Evolutionary conservation across 2,329 filamentous ascomycete genomes (phyloP).

Genomic region (Fusarium camptoceras): DNA sequence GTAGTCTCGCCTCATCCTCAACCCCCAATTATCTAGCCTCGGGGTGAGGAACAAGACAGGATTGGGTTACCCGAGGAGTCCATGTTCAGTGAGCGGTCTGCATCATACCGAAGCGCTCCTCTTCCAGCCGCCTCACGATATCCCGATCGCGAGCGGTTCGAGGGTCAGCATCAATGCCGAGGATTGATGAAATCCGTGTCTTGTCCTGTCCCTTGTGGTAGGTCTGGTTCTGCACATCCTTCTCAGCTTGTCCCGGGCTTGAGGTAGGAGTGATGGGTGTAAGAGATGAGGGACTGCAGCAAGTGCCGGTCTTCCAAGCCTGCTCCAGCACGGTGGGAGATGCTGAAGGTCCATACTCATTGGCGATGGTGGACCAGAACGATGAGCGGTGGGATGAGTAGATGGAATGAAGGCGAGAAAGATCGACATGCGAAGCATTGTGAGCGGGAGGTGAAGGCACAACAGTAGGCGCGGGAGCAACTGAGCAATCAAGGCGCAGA

Average conservation of each 20-base stretch:
- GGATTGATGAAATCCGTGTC: conserved; percentile 72
- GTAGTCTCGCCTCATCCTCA: conserved; percentile 23
- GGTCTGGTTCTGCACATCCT: conserved; percentile 52
- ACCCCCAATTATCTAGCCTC: conserved; percentile 20
- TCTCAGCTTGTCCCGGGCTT: conserved; percentile 61
- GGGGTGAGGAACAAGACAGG: conserved; percentile 17
- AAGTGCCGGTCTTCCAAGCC: conserved; percentile 69
- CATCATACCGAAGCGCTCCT: conserved; percentile 57
- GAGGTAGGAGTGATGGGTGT: conserved; percentile 66
- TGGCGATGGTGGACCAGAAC: conserved; percentile 79
- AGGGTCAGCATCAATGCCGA: conserved; percentile 70
- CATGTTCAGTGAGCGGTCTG: conserved; percentile 42
- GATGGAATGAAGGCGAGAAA: conserved; percentile 74
- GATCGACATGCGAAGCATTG: conserved; percentile 65
- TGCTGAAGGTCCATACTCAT: conserved; percentile 75
- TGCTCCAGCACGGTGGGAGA: conserved; percentile 75
- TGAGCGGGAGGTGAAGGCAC: conserved; percentile 50
- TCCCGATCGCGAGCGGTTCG: conserved; percentile 68
- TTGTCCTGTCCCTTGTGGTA: conserved; percentile 59
- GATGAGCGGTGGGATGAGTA: conserved; percentile 76
- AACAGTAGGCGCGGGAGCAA: conserved; percentile 55
- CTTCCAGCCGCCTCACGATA: conserved; percentile 67
- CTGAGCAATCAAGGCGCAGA: conserved; percentile 71
- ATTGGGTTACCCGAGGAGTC: conserved; percentile 4
- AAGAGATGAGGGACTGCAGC: conserved; percentile 54